Base-by-base conservation (phyloP, 2,329 filamentous ascomycete species). In the Ceratocystis lukuohia region DNA sequence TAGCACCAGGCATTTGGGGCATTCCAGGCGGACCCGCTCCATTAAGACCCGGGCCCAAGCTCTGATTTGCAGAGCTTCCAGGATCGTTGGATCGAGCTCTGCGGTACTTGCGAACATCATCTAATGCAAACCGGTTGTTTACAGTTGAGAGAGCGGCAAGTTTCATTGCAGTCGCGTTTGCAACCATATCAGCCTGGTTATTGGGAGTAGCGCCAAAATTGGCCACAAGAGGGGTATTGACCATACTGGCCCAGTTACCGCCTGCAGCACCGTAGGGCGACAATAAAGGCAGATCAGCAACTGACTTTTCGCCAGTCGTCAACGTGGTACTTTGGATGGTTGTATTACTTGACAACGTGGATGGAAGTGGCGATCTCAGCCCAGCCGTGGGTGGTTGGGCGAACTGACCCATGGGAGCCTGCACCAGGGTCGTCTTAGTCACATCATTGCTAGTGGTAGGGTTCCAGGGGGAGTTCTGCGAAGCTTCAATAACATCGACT, bases 161-260 rank as follows among this genome's bases (percentile, higher is more conserved):
- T 76, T 99, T 99, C 94, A 99, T 99, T 25, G 94, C 94, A 17
- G 94, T 97, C 30, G 94, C 94, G 74, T 97, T 99, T 68, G 94
- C 94, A 67, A 99, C 88, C 93, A 97, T 97, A 73, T 99, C 94
- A 17, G 91, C 92, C 75, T 96, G 92, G 70, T 82, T 75, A 65
- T 67, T 69, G 15, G 66, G 25, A 76, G 84, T 87, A 71, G 76
- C 82, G 69, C 75, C 76, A 76, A 97, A 99, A 70, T 87, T 93
- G 50, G 90, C 79, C 4, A 93, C 89, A 88, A 97, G 95, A 1
- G 94, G 94, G 1, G 94, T 99, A 77, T 96, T 97, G 70, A 95
- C 87, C 89, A 96, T 96, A 7, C 94, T 97, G 28, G 94, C 94
- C 94, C 94, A 99, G 79, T 94, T 97, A 66, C 90, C 91, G 74